phyloP scores from a whole-genome alignment of 2,329 filamentous ascomycete species.

The Aspergillus neoniger region DNA sequence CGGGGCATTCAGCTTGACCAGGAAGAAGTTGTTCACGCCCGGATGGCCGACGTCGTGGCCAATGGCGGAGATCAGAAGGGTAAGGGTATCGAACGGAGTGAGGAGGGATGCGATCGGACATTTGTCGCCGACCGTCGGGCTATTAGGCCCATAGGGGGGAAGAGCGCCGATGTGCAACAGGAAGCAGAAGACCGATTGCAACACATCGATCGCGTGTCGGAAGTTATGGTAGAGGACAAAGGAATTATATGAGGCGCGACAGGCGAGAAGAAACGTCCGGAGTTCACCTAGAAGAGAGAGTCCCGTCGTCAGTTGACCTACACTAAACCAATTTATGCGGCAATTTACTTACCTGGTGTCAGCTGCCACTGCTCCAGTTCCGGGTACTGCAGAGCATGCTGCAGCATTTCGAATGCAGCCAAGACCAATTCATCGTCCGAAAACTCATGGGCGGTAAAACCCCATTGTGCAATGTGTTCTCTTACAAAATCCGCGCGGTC shows the following conservation, averaged over 20 bases:
- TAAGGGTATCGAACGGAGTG: conserved; percentile 83
- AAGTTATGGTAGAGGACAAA: conserved; percentile 99
- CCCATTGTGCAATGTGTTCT: conserved; percentile 73
- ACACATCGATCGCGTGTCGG: conserved; percentile 91
- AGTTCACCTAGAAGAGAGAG: conserved; percentile 65
- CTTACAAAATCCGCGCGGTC: conserved; percentile 68
- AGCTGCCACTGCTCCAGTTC: conserved; percentile 80
- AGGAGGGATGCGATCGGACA: conserved; percentile 74
- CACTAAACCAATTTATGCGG: neutral
- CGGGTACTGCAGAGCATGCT: conserved; percentile 80
- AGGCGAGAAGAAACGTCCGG: conserved; percentile 81
- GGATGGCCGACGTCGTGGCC: conserved; percentile 97
- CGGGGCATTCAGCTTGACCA: conserved; percentile 87
- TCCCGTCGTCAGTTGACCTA: neutral
- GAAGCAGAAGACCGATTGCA: conserved; percentile 91
- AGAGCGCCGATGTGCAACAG: conserved; percentile 77
- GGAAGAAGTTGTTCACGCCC: conserved; percentile 95
- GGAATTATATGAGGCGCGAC: conserved; percentile 89
- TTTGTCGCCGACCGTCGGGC: conserved; percentile 40
- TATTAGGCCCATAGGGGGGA: conserved; percentile 61
- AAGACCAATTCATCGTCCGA: conserved; percentile 87
- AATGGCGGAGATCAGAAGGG: conserved; percentile 90
- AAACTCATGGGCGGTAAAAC: conserved; percentile 87
- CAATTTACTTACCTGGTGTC: conserved; percentile 73
- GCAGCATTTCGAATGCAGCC: conserved; percentile 82